Evolutionary conservation across 192 early-diverging fungal species (phyloP).

Genomic region (Podochytrium sp.): DNA sequence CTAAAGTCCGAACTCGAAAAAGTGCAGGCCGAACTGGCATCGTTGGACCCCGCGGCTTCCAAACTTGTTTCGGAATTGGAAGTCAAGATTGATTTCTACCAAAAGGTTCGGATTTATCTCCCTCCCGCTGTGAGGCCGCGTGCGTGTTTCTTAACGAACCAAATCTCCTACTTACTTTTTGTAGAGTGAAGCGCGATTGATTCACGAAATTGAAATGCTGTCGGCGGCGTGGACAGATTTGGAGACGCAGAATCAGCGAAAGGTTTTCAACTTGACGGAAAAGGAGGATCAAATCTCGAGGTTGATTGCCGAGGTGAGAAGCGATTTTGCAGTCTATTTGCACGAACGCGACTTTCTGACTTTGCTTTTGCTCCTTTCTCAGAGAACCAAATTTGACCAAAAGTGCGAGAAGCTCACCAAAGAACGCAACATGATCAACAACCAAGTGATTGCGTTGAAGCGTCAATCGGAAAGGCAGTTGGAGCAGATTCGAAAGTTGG

Average conservation of each 20-base stretch:
- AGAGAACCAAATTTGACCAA: slow-evolving; percentile 82
- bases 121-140: slow-evolving; percentile 32
- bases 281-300: slow-evolving; percentile 82
- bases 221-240: slow-evolving; percentile 74
- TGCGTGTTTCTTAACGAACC: slow-evolving; percentile 5
- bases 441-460: slow-evolving; percentile 71
- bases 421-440: slow-evolving; percentile 67
- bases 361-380: neutral
- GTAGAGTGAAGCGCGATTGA: slow-evolving; percentile 58
- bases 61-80: slow-evolving; percentile 55
- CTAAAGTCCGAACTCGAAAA: slow-evolving; percentile 24
- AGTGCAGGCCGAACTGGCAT: slow-evolving; percentile 1
- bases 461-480: slow-evolving; percentile 81
- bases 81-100: slow-evolving; percentile 56
- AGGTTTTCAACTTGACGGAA: slow-evolving; percentile 73
- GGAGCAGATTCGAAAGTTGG: slow-evolving; percentile 78
- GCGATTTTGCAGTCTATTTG: neutral
- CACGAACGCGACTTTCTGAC: too few relatives aligned
- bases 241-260: slow-evolving; percentile 81
- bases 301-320: slow-evolving; percentile 68
- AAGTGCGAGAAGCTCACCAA: slow-evolving; percentile 77
- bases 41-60: slow-evolving; percentile 32
- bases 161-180: too few relatives aligned
- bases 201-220: slow-evolving; percentile 69
- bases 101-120: slow-evolving; percentile 53